phyloP scores from a whole-genome alignment of 2,329 filamentous ascomycete genomes.

The Coniochaeta hoffmannii region DNA sequence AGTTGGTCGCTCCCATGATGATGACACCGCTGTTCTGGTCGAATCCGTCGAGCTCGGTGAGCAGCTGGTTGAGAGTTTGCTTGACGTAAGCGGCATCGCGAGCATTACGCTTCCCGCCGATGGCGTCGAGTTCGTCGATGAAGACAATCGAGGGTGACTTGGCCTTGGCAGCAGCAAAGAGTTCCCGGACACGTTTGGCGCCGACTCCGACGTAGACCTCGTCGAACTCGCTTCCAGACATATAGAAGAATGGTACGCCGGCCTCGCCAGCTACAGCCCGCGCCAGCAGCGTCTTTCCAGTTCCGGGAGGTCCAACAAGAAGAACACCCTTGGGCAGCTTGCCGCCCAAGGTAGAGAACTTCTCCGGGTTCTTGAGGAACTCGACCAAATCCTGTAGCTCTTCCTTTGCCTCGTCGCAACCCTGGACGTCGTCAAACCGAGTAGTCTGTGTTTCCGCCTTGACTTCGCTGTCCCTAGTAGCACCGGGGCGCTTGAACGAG shows the following conservation, averaged over 20 bases:
- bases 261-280: slow-evolving; percentile 94
- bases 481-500: slow-evolving; percentile 69
- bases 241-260: slow-evolving; percentile 98
- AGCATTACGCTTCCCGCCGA: slow-evolving; percentile 88
- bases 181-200: slow-evolving; percentile 70
- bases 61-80: slow-evolving; percentile 92
- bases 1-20: slow-evolving; percentile 93
- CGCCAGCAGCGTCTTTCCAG: slow-evolving; percentile 92
- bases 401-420: slow-evolving; percentile 96
- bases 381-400: slow-evolving; percentile 96
- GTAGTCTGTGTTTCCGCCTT: slow-evolving; percentile 90
- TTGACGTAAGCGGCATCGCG: slow-evolving; percentile 92
- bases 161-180: slow-evolving; percentile 25
- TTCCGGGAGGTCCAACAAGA: slow-evolving; percentile 90
- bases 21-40: slow-evolving; percentile 92
- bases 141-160: slow-evolving; percentile 56
- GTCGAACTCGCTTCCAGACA: slow-evolving; percentile 98
- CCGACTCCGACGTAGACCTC: slow-evolving; percentile 92
- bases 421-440: slow-evolving; percentile 88
- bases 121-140: slow-evolving; percentile 87
- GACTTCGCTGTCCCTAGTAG: slow-evolving; percentile 69
- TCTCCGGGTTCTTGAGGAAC: slow-evolving; percentile 87
- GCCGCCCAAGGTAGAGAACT: slow-evolving; percentile 87
- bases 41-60: slow-evolving; percentile 96
- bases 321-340: slow-evolving; percentile 96